Evolutionary conservation across 768 basidiomycete genomes (phyloP).

Genomic region (Kwoniella dendrophila): DNA sequence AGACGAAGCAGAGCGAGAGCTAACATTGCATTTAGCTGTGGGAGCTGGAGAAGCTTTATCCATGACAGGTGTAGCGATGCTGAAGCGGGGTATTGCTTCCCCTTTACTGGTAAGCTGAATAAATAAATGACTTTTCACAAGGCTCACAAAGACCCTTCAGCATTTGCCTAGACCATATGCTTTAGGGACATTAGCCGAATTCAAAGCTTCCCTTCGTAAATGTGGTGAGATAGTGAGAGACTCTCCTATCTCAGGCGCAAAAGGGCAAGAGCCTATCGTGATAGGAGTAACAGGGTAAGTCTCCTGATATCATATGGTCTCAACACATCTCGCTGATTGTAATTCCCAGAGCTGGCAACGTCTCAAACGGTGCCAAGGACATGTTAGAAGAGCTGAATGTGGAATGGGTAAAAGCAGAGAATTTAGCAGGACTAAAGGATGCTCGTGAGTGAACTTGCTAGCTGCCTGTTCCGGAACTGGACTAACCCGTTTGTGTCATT

Average conservation of each 20-base stretch:
- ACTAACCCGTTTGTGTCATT: neutral
- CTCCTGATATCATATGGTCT: neutral
- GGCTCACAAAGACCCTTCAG: slow-evolving; percentile 55
- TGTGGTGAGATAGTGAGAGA: slow-evolving; percentile 65
- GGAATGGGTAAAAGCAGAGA: slow-evolving; percentile 62
- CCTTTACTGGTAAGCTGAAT: slow-evolving; percentile 71
- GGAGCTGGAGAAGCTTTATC: slow-evolving; percentile 80
- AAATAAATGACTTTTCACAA: no score
- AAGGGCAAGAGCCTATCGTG: slow-evolving; percentile 72
- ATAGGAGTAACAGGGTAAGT: slow-evolving; percentile 79
- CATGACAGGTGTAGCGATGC: slow-evolving; percentile 74
- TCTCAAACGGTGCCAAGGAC: slow-evolving; percentile 73
- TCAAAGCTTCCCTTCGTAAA: slow-evolving; percentile 63
- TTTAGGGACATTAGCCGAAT: slow-evolving; percentile 63
- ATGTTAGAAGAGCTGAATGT: slow-evolving; percentile 74
- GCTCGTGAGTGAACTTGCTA: neutral
- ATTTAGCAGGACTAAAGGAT: slow-evolving; percentile 59
- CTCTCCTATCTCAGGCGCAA: slow-evolving; percentile 63
- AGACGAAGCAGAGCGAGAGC: neutral
- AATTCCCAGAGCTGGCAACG: slow-evolving; percentile 70
- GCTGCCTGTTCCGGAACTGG: neutral
- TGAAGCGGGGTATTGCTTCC: slow-evolving; percentile 75
- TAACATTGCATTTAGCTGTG: slow-evolving; percentile 62
- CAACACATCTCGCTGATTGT: slow-evolving; percentile 11
- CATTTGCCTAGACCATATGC: slow-evolving; percentile 80